Conservation (phyloP, 1,139 yeast species). For the Pneumocystis oryctolagi region DNA sequence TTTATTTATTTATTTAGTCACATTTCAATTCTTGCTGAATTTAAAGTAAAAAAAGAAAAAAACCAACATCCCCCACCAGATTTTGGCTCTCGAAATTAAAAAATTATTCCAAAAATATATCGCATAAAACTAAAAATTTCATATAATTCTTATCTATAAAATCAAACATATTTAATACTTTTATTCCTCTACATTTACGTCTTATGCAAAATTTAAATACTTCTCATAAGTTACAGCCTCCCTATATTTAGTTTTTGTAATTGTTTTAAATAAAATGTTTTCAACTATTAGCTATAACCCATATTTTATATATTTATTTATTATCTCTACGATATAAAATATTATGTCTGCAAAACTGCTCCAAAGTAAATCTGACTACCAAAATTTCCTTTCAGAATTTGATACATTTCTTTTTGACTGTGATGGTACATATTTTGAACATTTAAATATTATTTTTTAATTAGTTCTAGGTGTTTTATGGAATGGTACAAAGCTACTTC, state of each 20-base stretch:
- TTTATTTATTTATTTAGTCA: conserved; percentile 7
- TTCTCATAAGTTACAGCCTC: neutral
- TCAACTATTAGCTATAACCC: neutral
- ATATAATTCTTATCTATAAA: neutral
- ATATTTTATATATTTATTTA: neutral
- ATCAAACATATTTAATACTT: neutral
- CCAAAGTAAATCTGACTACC: conserved; percentile 3
- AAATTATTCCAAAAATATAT: neutral
- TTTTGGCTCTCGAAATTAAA: conserved; percentile 1
- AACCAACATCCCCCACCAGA: neutral
- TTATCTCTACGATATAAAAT: neutral
- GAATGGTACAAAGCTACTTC: conserved; percentile 63
- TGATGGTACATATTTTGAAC: conserved; percentile 36
- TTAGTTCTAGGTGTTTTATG: conserved; percentile 45
- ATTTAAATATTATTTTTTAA: conserved; percentile 20
- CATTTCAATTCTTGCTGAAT: conserved; percentile 14
- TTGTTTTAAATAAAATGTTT: neutral
- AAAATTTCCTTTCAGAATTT: conserved; percentile 40
- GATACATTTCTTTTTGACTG: conserved; percentile 86
- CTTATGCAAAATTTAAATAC: neutral
- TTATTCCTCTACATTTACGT: neutral
- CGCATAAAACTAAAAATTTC: neutral
- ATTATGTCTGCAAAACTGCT: neutral
- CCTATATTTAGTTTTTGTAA: neutral
- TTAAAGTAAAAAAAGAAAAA: conserved; percentile 10